Evolutionary conservation across 164 flowering plant genomes (phyloP).

Genomic region (Echeveria elegans): DNA sequence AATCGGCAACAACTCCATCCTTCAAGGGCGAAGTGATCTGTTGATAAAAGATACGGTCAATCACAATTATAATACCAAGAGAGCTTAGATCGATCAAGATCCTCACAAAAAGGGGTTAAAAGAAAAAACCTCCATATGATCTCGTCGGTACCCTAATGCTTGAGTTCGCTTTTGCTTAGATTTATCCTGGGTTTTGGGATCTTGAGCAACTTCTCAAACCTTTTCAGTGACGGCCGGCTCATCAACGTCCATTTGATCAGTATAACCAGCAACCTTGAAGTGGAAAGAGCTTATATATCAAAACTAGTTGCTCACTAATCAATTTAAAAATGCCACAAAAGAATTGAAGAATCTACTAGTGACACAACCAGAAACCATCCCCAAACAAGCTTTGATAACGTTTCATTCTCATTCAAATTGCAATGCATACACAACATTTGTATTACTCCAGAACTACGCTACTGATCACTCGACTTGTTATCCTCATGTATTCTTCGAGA

Average conservation of each 20-base stretch:
- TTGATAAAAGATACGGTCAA: constrained; percentile 2
- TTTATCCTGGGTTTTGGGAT: constrained; percentile 62
- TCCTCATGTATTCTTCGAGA: too few species aligned
- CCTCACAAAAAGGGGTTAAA: neutral
- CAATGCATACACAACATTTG: too few species aligned
- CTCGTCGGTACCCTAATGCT: constrained; percentile 78
- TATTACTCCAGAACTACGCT: too few species aligned
- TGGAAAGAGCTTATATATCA: neutral
- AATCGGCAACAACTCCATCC: constrained; percentile 79
- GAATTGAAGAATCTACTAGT: too few species aligned
- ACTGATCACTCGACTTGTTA: too few species aligned
- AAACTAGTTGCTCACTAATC: too few species aligned
- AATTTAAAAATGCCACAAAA: too few species aligned
- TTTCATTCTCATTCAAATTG: too few species aligned
- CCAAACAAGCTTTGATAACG: too few species aligned
- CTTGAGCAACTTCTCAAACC: constrained; percentile 40
- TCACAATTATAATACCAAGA: neutral
- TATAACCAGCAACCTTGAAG: constrained; percentile 69
- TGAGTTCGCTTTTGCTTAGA: constrained; percentile 70
- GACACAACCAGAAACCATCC: too few species aligned
- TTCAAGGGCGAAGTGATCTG: constrained; percentile 82
- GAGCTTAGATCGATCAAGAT: neutral
- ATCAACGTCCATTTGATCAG: constrained; percentile 60
- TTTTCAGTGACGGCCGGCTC: constrained; percentile 50
- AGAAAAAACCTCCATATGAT: constrained; percentile 83